Evolutionary conservation across 2,329 filamentous ascomycete genomes (phyloP).

Genomic region (Colletotrichum navitas): DNA sequence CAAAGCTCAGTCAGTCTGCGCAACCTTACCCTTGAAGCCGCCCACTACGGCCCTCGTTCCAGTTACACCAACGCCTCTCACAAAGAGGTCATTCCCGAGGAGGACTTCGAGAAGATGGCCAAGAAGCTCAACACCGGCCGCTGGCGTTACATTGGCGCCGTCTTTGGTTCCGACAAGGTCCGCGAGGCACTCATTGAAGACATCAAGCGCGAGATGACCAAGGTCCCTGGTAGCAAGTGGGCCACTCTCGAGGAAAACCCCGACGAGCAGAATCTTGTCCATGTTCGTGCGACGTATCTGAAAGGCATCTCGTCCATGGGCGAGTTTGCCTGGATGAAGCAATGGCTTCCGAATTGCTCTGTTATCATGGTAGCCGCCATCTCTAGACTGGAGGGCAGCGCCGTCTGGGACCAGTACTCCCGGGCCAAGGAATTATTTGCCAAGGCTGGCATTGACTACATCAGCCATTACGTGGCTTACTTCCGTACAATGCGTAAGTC

Average conservation of each 20-base stretch:
- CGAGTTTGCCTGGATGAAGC: slow-evolving; percentile 35
- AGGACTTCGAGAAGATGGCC: slow-evolving; percentile 34
- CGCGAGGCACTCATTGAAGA: slow-evolving; percentile 2
- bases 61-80: slow-evolving; percentile 40
- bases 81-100: slow-evolving; percentile 23
- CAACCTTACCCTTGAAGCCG: slow-evolving; percentile 28
- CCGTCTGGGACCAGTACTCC: slow-evolving; percentile 33
- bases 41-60: slow-evolving; percentile 32
- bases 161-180: slow-evolving; percentile 31
- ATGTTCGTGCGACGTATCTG: slow-evolving; percentile 26
- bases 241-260: slow-evolving; percentile 32
- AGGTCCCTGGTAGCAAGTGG: slow-evolving; percentile 10
- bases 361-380: slow-evolving; percentile 33
- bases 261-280: slow-evolving; percentile 27
- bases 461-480: slow-evolving; percentile 33
- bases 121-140: slow-evolving; percentile 34
- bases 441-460: slow-evolving; percentile 35
- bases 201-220: too few relatives aligned
- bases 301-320: slow-evolving; percentile 37
- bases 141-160: slow-evolving; percentile 35
- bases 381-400: slow-evolving; percentile 21
- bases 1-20: slow-evolving; percentile 35
- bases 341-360: slow-evolving; percentile 35
- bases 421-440: slow-evolving; percentile 24
- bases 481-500: slow-evolving; percentile 31